Base-by-base conservation (phyloP, 495 filamentous ascomycete species). In the Mytilinidion resinicola region DNA sequence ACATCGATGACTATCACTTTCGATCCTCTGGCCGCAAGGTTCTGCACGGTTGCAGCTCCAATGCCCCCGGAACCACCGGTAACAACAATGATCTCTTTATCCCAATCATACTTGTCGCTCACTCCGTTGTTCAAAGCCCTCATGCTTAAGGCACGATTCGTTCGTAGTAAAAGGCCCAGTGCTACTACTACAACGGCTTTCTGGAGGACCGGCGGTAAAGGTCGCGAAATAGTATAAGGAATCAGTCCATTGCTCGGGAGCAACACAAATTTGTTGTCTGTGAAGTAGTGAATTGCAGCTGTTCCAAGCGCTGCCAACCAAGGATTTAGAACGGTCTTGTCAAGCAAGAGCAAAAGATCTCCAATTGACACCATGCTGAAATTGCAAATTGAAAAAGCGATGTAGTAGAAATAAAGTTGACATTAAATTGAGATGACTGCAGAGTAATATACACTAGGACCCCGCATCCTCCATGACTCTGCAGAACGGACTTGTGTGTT, bases 241-340 rank as follows among this genome's bases (percentile, higher is more conserved):
- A 42, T 42, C 11, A 14, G 17, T 42, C 39, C 39, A 42, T 42
- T 8, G 11, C 17, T 42, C 4, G 39, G 39, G 2, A 42, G 12
- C 11, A 42, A 14, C 2, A 42, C 39, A 8, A 42, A 42, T 42
- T 42, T 42, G 17, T 17, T 42, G 12, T 42, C 12, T 42, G 39
- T 42, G 4, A 42, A 42, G 9, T 14, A 42, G 39, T 42, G 39
- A 9, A 42, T 42, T 44, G 15, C 37, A 33, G 33, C 21, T 20
- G 33, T 44, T 15, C 15, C 8, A 11, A 21, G 38, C 8, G 37
- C 53, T 43, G 53, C 15, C n/a, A 55, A 38, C 53, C 53, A 55
- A 15, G 53, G 53, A 34, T 55, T 55, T 9, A 55, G 53, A 17
- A 55, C 43, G 21, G 14, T 55, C 37, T 37, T 43, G 33, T 55